Evolutionary conservation across 306 rosid species (phyloP).

Genomic region (Fagus sylvatica): DNA sequence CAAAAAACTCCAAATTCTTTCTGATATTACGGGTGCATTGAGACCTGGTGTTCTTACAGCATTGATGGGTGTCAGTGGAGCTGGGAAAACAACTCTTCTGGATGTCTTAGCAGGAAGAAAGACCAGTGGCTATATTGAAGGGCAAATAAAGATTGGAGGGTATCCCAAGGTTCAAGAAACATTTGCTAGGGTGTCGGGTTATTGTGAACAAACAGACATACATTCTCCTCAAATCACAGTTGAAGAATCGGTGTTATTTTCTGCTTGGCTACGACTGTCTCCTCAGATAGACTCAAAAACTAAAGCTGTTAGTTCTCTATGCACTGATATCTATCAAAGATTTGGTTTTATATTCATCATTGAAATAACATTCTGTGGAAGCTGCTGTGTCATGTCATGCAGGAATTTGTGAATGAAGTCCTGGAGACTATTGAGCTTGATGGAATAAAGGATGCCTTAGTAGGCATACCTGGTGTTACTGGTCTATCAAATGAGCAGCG

Average conservation of each 20-base stretch:
- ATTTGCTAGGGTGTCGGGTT: conserved; percentile 7
- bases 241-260: conserved; percentile 2
- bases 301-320: background rate
- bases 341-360: background rate
- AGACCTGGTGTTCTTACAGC: conserved; percentile 9
- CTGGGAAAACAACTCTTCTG: conserved; percentile 4
- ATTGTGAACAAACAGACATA: conserved; percentile 4
- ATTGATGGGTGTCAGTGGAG: conserved; percentile 16
- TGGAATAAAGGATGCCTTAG: conserved; percentile 49
- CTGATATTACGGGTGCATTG: conserved; percentile 1
- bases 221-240: conserved; percentile 9
- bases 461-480: conserved; percentile 47
- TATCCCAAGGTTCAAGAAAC: background rate
- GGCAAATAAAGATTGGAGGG: conserved; percentile 7
- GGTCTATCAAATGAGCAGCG: conserved; percentile 68
- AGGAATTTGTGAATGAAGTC: conserved; percentile 63
- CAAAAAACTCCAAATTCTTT: conserved; percentile 4
- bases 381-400: background rate
- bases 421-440: conserved; percentile 57
- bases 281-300: conserved; percentile 5
- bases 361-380: background rate
- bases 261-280: conserved; percentile 8
- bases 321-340: background rate
- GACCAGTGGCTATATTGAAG: background rate
- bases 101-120: conserved; percentile 5